Percentiles rank a stretch among this genome's conserved stretches.
phyloP scores from a whole-genome alignment of 2,329 filamentous ascomycete species.

The Trichophyton equinum region DNA sequence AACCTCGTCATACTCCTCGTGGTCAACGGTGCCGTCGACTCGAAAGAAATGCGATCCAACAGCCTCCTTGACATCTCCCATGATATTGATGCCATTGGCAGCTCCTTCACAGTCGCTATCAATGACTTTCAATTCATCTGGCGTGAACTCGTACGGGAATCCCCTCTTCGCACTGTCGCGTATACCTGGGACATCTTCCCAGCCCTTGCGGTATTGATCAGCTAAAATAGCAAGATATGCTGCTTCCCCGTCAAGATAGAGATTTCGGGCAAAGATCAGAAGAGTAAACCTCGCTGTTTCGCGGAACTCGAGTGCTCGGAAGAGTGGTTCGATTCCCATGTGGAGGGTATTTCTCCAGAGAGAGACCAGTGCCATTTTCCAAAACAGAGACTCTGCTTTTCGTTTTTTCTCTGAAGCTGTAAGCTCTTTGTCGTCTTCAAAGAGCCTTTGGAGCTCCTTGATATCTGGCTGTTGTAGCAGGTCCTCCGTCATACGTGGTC shows the following conservation, averaged over 20 bases:
- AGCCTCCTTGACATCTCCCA: slow-evolving; percentile 1
- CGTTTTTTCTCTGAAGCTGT: not conserved
- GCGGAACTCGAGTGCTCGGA: slow-evolving; percentile 4
- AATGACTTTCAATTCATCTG: slow-evolving; percentile 3
- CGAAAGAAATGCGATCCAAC: slow-evolving; percentile 6
- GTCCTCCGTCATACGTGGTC: slow-evolving; percentile 7
- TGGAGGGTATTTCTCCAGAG: not conserved
- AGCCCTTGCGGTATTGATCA: slow-evolving; percentile 4
- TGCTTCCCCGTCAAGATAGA: slow-evolving; percentile 6
- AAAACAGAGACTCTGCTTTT: slow-evolving; percentile 3
- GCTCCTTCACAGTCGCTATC: slow-evolving; percentile 4
- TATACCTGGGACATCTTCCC: not conserved
- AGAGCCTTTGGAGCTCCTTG: not conserved
- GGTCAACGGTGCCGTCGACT: slow-evolving; percentile 7
- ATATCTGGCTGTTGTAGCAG: not conserved
- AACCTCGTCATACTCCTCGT: slow-evolving; percentile 7
- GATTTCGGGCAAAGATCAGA: not conserved
- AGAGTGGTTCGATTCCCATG: slow-evolving; percentile 1
- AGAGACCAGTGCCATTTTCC: slow-evolving; percentile 1
- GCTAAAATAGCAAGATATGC: not conserved
- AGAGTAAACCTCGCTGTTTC: not conserved
- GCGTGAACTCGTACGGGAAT: slow-evolving; percentile 7
- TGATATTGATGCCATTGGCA: not conserved
- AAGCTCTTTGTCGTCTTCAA: not conserved
- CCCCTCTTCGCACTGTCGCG: not conserved